Evolutionary conservation across 148 eudicot genomes (phyloP).

Genomic region (Vaccinium macrocarpon): DNA sequence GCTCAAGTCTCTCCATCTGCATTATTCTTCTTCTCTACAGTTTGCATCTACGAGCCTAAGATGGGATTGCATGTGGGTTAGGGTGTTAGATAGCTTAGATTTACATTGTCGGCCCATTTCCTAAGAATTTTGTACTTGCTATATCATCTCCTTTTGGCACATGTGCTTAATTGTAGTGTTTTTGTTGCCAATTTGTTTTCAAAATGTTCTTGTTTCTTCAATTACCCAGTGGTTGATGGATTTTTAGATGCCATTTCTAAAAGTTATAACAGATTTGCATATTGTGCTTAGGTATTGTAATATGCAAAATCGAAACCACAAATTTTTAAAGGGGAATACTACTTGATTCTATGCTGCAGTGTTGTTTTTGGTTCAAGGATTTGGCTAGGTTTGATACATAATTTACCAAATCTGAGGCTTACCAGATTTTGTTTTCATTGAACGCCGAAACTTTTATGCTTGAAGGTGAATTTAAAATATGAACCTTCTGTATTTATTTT

Average conservation of each 20-base stretch:
- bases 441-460: not conserved
- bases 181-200: not conserved
- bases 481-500: too few relatives aligned
- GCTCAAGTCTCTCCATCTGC: not conserved
- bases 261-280: not conserved
- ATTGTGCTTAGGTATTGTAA: not conserved
- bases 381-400: not conserved
- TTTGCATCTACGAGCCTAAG: not conserved
- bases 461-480: not conserved
- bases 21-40: not conserved
- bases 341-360: not conserved
- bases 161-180: slow-evolving; percentile 2
- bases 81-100: not conserved
- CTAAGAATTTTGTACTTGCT: not conserved
- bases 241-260: not conserved
- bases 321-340: not conserved
- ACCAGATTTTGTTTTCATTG: too few relatives aligned
- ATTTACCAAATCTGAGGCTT: not conserved
- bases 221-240: not conserved
- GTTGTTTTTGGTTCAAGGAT: not conserved
- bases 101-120: not conserved
- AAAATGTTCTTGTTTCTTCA: not conserved
- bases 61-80: not conserved
- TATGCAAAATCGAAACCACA: not conserved
- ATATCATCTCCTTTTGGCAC: not conserved